Base-by-base conservation (phyloP, 768 basidiomycete genomes). In the Suillus occidentalis region DNA sequence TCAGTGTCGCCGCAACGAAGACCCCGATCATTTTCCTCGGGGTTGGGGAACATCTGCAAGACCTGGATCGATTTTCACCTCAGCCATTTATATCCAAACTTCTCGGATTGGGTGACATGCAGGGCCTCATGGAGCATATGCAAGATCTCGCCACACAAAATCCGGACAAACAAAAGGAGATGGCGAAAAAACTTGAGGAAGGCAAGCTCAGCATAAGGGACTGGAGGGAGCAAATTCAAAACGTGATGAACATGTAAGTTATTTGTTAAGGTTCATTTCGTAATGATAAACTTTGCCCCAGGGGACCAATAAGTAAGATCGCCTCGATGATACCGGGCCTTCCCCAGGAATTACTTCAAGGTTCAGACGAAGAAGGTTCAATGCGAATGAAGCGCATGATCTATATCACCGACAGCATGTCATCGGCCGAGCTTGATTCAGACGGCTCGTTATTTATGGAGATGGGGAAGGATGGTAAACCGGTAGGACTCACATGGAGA, bases 11-110 rank as follows among this genome's bases (percentile, higher is more conserved):
- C n/a, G 97, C 90, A 3, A 99, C 97, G 5, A 93, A 94, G 73
- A 99, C 97, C 25, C 97, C 97, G 0, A 99, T 99, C 72, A 98
- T 98, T 70, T 99, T 99, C 81, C 87, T 99, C 25, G 97, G 97
- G 70, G 94, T 95, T 7, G 97, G 97, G 66, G 97, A 99, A 76
- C 97, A 99, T 78, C 80, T 99, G n/a, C 85, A 96, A 66, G 97
- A 99, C 77, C 88, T 99, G 8, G 97, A 99, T 75, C 87, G 90
- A 65, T 99, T 99, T 77, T 87, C 92, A 4, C 97, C 97, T 0
- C 90, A 97, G 69, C 96, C 97, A 13, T 99, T 99, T 79, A 93
- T 99, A 69, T 97, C 95, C 28, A 99, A 99, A 75, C 81, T 99
- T 55, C 82, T 99, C 34, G 97, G 97, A 25, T 83, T 98, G 73